These are phyloP conservation scores for Singerocomus inundabilis DNA, from an alignment of 1,284 basidiomycete genomes.

Conservation along the genomic window DNA sequence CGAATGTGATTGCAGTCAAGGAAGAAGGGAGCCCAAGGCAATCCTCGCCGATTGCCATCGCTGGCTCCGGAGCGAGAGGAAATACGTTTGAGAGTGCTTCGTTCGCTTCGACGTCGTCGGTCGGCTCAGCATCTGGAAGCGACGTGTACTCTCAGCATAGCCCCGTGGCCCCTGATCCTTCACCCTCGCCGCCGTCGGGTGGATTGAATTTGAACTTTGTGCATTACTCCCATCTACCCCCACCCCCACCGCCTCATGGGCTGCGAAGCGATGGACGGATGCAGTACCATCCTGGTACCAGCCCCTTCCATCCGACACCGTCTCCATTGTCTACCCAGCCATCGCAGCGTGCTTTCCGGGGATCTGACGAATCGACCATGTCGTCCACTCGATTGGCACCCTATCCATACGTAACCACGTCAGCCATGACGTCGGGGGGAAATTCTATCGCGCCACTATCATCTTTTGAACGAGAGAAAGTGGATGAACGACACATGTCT, in stretches of 20 bases:
- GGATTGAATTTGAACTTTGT: conserved; percentile 53
- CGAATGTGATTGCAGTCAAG: conserved; percentile 29
- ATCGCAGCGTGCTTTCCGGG: conserved; percentile 32
- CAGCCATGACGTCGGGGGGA: conserved; percentile 24
- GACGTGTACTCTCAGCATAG: conserved; percentile 52
- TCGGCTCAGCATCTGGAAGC: conserved; percentile 50
- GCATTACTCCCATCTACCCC: conserved; percentile 43
- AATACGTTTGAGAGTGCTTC: conserved; percentile 48
- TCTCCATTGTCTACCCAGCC: conserved; percentile 47
- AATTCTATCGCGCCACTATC: conserved; percentile 36
- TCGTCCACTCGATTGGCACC: conserved; percentile 29
- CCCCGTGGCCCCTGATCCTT: conserved; percentile 42
- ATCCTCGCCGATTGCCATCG: conserved; percentile 39
- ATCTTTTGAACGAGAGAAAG: conserved; percentile 55
- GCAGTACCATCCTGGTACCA: conserved; percentile 18
- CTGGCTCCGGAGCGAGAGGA: conserved; percentile 35
- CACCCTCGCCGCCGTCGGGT: conserved; percentile 58
- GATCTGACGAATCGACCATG: conserved; percentile 21
- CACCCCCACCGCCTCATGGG: conserved; percentile 21
- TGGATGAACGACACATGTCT: conserved; percentile 34
- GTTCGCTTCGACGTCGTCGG: conserved; percentile 48
- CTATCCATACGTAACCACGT: conserved; percentile 36
- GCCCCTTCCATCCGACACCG: conserved; percentile 35
- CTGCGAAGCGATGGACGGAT: conserved; percentile 31
- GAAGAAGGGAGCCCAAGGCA: conserved; percentile 35